These are phyloP conservation scores for Eucalyptus victrix DNA, from an alignment of 345 rosid species.

Conservation along the genomic window DNA sequence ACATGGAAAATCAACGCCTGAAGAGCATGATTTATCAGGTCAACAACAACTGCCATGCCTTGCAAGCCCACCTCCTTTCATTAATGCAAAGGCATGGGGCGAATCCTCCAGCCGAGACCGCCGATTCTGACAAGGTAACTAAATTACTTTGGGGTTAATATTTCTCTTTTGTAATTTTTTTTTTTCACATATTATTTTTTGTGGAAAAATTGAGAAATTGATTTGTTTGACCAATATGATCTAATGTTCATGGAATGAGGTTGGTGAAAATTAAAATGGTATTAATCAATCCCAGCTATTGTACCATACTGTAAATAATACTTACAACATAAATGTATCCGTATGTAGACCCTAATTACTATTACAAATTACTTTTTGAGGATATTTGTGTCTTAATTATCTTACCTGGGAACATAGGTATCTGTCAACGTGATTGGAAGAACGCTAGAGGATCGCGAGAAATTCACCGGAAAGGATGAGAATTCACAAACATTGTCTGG, in stretches of 20 bases:
- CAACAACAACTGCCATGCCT: constrained; percentile 18
- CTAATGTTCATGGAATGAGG: not conserved
- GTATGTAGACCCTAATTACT: not conserved
- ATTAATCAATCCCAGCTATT: not conserved
- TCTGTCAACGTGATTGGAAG: not conserved
- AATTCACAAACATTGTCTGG: not conserved
- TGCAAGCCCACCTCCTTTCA: constrained; percentile 31
- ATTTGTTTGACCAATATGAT: not conserved
- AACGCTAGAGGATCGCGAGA: not conserved
- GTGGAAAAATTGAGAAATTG: not conserved
- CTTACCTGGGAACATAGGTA: not conserved
- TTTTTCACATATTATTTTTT: not conserved
- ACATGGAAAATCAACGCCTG: constrained; percentile 28
- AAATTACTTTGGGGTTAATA: not conserved
- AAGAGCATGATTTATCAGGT: constrained; percentile 32
- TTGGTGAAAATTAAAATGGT: not conserved
- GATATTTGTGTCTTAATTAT: not conserved
- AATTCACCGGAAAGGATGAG: not conserved
- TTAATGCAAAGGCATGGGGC: constrained; percentile 10
- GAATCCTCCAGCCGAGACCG: not conserved
- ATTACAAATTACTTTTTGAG: not conserved
- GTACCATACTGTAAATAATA: not conserved
- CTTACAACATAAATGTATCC: not conserved
- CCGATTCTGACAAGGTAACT: not conserved
- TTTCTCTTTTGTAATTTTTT: not conserved